Conservation (phyloP, 2,329 filamentous ascomycete species). For the Trichophyton equinum region DNA sequence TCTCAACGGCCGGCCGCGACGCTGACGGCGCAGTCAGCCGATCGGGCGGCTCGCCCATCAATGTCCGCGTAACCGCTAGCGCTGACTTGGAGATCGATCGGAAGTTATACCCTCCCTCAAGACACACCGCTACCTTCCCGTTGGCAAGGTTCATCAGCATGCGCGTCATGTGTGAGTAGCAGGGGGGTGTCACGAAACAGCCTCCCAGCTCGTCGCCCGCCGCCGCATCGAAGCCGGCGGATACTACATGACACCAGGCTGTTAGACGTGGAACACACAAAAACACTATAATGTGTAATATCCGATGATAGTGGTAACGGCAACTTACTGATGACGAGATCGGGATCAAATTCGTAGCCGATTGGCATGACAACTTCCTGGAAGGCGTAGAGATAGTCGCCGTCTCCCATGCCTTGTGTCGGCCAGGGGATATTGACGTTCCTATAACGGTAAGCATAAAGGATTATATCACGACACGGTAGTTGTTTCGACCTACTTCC, state of each 20-base stretch:
- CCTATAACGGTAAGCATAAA: slow-evolving; percentile 21
- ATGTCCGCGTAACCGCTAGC: slow-evolving; percentile 74
- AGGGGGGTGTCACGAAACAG: slow-evolving; percentile 79
- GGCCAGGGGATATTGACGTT: slow-evolving; percentile 62
- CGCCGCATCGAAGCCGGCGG: slow-evolving; percentile 90
- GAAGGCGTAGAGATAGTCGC: slow-evolving; percentile 92
- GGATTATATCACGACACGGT: not conserved
- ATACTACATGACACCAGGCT: slow-evolving; percentile 41
- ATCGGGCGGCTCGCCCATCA: slow-evolving; percentile 89
- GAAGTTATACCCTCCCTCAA: slow-evolving; percentile 94
- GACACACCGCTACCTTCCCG: slow-evolving; percentile 80
- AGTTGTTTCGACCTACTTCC: slow-evolving; percentile 32
- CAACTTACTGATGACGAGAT: slow-evolving; percentile 61
- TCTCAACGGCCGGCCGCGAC: slow-evolving; percentile 41
- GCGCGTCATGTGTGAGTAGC: slow-evolving; percentile 97
- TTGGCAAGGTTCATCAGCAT: slow-evolving; percentile 93
- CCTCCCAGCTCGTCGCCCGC: slow-evolving; percentile 85
- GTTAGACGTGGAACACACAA: not conserved
- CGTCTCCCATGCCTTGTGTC: slow-evolving; percentile 72
- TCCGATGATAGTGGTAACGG: not conserved
- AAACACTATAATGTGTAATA: no score
- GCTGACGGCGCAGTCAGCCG: slow-evolving; percentile 38
- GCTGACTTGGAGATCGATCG: slow-evolving; percentile 85
- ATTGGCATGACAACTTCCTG: slow-evolving; percentile 96
- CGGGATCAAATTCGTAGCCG: slow-evolving; percentile 81